These are phyloP conservation scores for Fraxinus pennsylvanica DNA, from an alignment of 257 asterid genomes.

Conservation along the genomic window DNA sequence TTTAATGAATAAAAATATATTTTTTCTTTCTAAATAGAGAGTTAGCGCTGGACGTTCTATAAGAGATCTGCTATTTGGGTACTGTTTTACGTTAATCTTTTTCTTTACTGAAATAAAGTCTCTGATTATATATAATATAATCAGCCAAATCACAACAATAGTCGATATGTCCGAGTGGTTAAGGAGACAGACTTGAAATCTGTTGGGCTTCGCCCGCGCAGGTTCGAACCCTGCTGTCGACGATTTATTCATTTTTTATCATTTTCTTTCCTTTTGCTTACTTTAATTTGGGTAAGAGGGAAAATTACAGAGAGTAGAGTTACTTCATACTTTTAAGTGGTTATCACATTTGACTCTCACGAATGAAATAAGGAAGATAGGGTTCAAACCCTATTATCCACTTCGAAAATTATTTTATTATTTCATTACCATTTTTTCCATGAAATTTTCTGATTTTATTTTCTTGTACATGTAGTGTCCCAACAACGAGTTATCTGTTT, in stretches of 20 bases:
- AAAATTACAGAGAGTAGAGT: background rate
- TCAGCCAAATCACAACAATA: fast-evolving
- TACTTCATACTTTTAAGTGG: too few relatives aligned
- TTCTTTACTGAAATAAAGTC: too few relatives aligned
- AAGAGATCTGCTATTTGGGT: background rate
- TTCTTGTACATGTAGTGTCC: too few relatives aligned
- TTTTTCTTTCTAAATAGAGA: background rate
- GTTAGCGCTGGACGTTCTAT: background rate
- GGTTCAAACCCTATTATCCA: background rate
- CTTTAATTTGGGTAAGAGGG: background rate
- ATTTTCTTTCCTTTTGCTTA: background rate
- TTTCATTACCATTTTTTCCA: background rate
- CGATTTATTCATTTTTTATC: slow-evolving; percentile 9
- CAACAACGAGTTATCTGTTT: too few relatives aligned
- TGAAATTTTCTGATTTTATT: too few relatives aligned
- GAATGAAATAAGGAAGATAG: background rate
- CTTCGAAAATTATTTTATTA: background rate
- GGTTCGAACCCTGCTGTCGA: slow-evolving; percentile 84
- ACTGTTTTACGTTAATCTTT: too few relatives aligned
- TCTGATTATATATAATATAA: too few relatives aligned
- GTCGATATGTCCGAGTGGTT: slow-evolving; percentile 97
- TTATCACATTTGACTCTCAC: background rate
- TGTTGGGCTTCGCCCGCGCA: slow-evolving; percentile 94
- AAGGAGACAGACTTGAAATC: slow-evolving; percentile 97
- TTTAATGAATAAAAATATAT: background rate